Base-by-base conservation (phyloP, 192 early-diverging fungal genomes). In the Obelidium mucronatum region DNA sequence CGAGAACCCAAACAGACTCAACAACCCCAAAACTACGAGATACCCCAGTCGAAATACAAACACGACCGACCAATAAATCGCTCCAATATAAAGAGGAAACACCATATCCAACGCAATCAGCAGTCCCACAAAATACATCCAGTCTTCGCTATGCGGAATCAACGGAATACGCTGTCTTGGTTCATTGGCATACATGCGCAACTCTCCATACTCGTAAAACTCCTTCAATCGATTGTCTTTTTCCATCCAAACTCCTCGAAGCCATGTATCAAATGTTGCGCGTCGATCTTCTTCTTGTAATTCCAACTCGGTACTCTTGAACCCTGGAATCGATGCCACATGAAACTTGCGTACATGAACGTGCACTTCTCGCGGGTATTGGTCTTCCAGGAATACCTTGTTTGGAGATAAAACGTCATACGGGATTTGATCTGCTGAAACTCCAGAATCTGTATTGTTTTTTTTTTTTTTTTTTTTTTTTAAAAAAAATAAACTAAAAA, bases 401-500 rank as follows among this genome's bases (percentile, higher is more conserved):
- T 89, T 84, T 5, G 96, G 78, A 2, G 91, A 92, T 73, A 95
- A 96, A 65, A 91, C 85, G 56, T 95, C 91, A 71, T 96, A 93
- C 0, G 95, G 94, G 62, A 93, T 91, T 67, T 94, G 73, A 6
- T 44, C 63, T 26, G 82, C 76, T 24, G 81, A 79, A 17, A 97
- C 79, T 0, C 94, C 94, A 73, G 91, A 88, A 72, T 96, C n/a
- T n/a, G n/a, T n/a, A n/a, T n/a, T n/a, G n/a, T n/a, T n/a, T n/a
- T n/a, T n/a, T n/a, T n/a, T n/a, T n/a, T n/a, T n/a, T n/a, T n/a
- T n/a, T n/a, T n/a, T n/a, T n/a, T n/a, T 95, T n/a, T n/a, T n/a
- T n/a, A n/a, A n/a, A n/a, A n/a, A n/a, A n/a, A n/a, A n/a, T n/a
- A n/a, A n/a, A n/a, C n/a, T n/a, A n/a, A n/a, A n/a, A n/a, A n/a